Conservation (phyloP, 768 basidiomycete genomes). For the Megacollybia marginata region DNA sequence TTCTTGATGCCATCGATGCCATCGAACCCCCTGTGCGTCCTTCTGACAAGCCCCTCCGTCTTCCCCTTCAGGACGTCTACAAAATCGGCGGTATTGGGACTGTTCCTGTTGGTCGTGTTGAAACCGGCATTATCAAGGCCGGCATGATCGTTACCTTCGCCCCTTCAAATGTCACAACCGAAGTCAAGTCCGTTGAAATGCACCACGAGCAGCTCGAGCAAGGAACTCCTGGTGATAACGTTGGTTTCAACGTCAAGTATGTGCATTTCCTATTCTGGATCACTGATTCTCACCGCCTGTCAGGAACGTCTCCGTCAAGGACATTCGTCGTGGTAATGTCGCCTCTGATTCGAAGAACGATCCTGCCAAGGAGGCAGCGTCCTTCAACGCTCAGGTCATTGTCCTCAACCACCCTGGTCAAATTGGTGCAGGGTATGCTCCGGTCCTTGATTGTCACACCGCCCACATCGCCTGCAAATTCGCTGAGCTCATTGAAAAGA, state of each 20-base stretch:
- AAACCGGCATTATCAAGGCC: constrained; percentile 99
- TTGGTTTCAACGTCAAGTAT: constrained; percentile 97
- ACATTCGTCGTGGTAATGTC: constrained; percentile 99
- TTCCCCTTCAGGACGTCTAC: constrained; percentile 99
- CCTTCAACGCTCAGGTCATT: constrained; percentile 99
- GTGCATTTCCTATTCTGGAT: constrained; percentile 16
- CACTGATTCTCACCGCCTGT: constrained; percentile 4
- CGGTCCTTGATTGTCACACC: constrained; percentile 99
- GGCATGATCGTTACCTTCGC: constrained; percentile 99
- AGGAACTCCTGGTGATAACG: constrained; percentile 97
- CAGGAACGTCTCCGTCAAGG: constrained; percentile 99
- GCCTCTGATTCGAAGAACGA: constrained; percentile 99
- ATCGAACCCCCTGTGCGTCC: constrained; percentile 97
- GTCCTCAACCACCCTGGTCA: constrained; percentile 99
- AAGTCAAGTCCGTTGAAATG: constrained; percentile 99
- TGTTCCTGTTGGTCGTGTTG: constrained; percentile 99
- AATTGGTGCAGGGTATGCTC: constrained; percentile 98
- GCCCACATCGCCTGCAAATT: constrained; percentile 99
- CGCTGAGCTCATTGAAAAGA: constrained; percentile 97
- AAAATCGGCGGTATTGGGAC: constrained; percentile 99
- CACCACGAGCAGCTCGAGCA: constrained; percentile 96
- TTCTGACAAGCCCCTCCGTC: constrained; percentile 99
- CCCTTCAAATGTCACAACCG: constrained; percentile 96
- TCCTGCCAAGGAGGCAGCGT: constrained; percentile 98
- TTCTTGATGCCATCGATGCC: constrained; percentile 98